Percentiles rank a stretch among this genome's conserved stretches.
phyloP scores from a whole-genome alignment of 345 rosid genomes.

The Diplotaxis tenuifolia region DNA sequence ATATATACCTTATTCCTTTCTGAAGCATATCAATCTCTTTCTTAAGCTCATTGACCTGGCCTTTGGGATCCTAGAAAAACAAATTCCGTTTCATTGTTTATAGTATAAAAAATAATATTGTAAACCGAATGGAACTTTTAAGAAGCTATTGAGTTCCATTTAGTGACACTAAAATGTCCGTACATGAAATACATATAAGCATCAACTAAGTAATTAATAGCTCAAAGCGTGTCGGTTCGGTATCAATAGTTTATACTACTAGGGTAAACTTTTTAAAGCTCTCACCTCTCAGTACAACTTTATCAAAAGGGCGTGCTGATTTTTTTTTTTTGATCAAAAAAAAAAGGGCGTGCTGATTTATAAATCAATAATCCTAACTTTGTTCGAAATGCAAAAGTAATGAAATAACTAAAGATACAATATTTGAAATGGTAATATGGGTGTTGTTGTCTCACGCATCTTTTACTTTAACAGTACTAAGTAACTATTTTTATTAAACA shows the following conservation, averaged over 20 bases:
- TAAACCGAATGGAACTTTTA: not conserved
- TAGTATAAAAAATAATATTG: not conserved
- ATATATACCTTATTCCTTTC: conserved; percentile 61
- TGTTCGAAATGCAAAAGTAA: not conserved
- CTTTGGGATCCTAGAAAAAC: conserved; percentile 50
- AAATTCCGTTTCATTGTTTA: not conserved
- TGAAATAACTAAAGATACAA: not conserved
- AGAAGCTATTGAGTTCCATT: not conserved
- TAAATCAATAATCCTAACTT: conserved; percentile 8
- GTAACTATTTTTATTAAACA: not conserved
- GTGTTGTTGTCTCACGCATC: conserved; percentile 24
- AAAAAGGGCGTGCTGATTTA: conserved; percentile 17
- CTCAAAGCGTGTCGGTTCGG: not conserved
- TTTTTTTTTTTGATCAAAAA: too few relatives aligned
- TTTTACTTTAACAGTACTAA: conserved; percentile 23
- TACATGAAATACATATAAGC: not conserved
- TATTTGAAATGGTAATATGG: conserved; percentile 1
- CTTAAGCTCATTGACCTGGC: conserved; percentile 63
- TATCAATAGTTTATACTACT: not conserved
- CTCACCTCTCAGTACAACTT: not conserved
- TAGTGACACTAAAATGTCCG: not conserved
- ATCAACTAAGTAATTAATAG: not conserved
- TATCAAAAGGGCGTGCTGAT: conserved; percentile 12
- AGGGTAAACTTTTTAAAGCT: conserved; percentile 18
- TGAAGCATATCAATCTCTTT: conserved; percentile 73